Conservation (phyloP, 208 protist species). For the Novymonas esmeraldas region DNA sequence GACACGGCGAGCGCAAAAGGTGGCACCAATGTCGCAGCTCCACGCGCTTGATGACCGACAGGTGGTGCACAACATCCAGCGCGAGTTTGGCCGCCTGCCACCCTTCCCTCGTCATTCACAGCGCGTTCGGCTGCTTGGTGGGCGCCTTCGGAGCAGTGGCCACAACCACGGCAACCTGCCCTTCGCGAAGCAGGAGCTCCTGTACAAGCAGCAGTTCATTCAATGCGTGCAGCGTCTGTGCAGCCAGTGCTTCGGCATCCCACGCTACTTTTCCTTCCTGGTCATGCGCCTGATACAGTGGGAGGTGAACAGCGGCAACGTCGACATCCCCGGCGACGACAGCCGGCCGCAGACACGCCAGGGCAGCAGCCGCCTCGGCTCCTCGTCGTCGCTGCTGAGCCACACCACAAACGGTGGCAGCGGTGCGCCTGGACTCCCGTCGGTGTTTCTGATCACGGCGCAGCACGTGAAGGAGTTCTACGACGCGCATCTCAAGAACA, state of each 20-base stretch:
- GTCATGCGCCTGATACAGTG: conserved; percentile 61
- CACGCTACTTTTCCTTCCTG: conserved; percentile 83
- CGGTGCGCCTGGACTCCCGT: conserved; percentile 5
- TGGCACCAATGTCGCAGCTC: conserved; percentile 56
- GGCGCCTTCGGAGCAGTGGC: conserved; percentile 25
- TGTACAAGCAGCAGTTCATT: conserved; percentile 62
- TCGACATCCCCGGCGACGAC: not conserved
- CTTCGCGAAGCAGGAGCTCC: conserved; percentile 57
- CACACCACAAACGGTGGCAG: conserved; percentile 18
- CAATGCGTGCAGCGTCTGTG: conserved; percentile 76
- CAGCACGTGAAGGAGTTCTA: conserved; percentile 82
- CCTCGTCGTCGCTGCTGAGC: conserved; percentile 31
- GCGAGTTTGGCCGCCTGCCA: conserved; percentile 70
- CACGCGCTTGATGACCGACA: conserved; percentile 60
- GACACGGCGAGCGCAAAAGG: conserved; percentile 17
- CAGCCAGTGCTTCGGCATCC: conserved; percentile 81
- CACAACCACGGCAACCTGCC: conserved; percentile 23
- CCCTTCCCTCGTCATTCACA: conserved; percentile 46
- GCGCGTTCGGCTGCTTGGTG: conserved; percentile 41
- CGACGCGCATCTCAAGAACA: conserved; percentile 64
- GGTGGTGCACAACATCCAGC: conserved; percentile 63
- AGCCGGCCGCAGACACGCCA: conserved; percentile 9
- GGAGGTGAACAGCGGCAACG: conserved; percentile 23
- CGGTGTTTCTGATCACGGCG: conserved; percentile 44
- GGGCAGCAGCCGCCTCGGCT: conserved; percentile 21